Percentiles rank a stretch among this genome's conserved stretches.
Conservation (phyloP, 768 basidiomycete species). For the Mycena amicta region DNA sequence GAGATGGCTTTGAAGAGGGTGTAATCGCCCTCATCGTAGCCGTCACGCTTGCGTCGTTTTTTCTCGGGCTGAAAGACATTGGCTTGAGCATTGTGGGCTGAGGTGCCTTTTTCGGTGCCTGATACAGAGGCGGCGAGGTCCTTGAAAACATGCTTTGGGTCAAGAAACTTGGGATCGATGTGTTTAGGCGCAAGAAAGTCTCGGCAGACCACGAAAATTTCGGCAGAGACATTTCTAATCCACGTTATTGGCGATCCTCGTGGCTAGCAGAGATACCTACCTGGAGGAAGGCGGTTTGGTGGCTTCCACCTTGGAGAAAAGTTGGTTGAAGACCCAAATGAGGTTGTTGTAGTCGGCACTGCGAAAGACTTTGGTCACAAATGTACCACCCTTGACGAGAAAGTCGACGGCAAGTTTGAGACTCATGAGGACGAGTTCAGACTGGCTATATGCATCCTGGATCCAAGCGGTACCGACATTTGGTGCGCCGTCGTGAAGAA, state of each 20-base stretch:
- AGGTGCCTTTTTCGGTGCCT: conserved; percentile 53
- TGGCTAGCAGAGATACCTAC: conserved; percentile 40
- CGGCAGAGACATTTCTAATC: conserved; percentile 93
- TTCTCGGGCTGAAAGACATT: conserved; percentile 99
- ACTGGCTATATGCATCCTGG: conserved; percentile 96
- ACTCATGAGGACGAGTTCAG: conserved; percentile 94
- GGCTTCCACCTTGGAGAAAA: conserved; percentile 95
- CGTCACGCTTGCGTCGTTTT: conserved; percentile 89
- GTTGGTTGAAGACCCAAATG: conserved; percentile 97
- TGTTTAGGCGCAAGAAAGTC: conserved; percentile 93
- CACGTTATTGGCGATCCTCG: neutral
- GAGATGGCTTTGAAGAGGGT: conserved; percentile 78
- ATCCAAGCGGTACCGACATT: conserved; percentile 99
- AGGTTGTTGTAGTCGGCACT: conserved; percentile 98
- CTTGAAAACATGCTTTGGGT: conserved; percentile 97
- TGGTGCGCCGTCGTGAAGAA: conserved; percentile 98
- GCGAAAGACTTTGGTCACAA: conserved; percentile 98
- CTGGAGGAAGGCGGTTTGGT: conserved; percentile 98
- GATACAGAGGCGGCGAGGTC: conserved; percentile 62
- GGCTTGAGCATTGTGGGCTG: conserved; percentile 70
- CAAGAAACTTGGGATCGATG: conserved; percentile 97
- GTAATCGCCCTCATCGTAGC: conserved; percentile 94
- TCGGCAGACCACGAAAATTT: conserved; percentile 98
- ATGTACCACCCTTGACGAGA: conserved; percentile 88
- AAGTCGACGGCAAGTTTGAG: conserved; percentile 96